Conservation (phyloP, 2,329 filamentous ascomycete species). For the Ophiostoma fasciatum region DNA sequence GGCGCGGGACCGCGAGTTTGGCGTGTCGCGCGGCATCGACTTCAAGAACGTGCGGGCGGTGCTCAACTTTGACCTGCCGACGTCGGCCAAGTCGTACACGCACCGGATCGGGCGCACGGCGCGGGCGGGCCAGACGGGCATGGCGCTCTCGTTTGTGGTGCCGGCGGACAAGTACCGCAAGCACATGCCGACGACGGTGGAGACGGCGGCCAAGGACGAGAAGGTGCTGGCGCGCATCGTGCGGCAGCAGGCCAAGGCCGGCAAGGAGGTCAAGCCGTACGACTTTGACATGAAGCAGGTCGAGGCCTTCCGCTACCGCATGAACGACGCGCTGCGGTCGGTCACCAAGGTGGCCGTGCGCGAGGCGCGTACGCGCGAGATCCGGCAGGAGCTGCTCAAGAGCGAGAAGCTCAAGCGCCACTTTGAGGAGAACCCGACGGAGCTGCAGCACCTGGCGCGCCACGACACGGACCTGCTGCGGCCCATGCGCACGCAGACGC, state of each 20-base stretch:
- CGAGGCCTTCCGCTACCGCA: constrained; percentile 86
- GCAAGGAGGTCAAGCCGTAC: constrained; percentile 76
- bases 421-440: constrained; percentile 92
- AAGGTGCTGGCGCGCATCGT: constrained; percentile 66
- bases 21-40: constrained; percentile 90
- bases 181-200: constrained; percentile 72
- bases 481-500: constrained; percentile 68
- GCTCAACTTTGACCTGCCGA: constrained; percentile 91
- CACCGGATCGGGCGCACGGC: constrained; percentile 92
- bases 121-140: constrained; percentile 78
- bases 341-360: constrained; percentile 83
- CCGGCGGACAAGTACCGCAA: constrained; percentile 71
- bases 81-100: constrained; percentile 82
- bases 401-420: constrained; percentile 88
- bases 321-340: constrained; percentile 79
- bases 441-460: constrained; percentile 62
- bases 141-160: constrained; percentile 90
- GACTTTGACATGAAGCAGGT: constrained; percentile 90
- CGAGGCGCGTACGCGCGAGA: constrained; percentile 75
- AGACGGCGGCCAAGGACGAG: constrained; percentile 69
- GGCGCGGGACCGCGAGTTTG: constrained; percentile 71
- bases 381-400: constrained; percentile 80
- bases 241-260: constrained; percentile 64
- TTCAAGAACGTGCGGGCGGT: constrained; percentile 92
- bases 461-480: constrained; percentile 73